These are phyloP conservation scores for Citropsis articulata DNA, from an alignment of 345 rosid species.

Conservation along the genomic window DNA sequence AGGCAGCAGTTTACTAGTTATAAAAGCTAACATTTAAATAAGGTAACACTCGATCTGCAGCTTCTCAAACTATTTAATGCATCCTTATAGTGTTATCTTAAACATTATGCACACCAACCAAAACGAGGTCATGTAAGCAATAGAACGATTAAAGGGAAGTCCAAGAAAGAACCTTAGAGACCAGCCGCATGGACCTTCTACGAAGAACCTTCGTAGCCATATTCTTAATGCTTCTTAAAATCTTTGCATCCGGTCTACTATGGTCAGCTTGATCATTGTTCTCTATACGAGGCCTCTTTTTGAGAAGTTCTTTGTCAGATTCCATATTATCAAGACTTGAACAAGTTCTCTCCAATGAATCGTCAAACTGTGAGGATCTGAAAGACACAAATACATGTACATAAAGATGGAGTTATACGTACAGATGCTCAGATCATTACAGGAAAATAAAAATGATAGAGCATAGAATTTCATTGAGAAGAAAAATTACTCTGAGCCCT, in stretches of 20 bases:
- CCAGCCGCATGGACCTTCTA: constrained; percentile 61
- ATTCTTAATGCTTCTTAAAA: constrained; percentile 34
- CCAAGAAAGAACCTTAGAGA: constrained; percentile 46
- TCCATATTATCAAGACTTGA: constrained; percentile 24
- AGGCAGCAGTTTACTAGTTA: background rate
- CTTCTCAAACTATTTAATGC: background rate
- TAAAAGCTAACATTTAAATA: background rate
- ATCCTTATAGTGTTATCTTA: background rate
- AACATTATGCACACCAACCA: background rate
- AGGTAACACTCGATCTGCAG: background rate
- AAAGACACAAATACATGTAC: constrained; percentile 10
- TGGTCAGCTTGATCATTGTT: constrained; percentile 17
- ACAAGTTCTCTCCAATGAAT: constrained; percentile 27
- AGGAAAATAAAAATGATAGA: background rate
- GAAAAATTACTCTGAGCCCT: constrained; percentile 51
- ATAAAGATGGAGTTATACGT: background rate
- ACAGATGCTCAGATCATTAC: constrained; percentile 9
- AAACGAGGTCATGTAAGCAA: background rate
- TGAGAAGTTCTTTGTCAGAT: constrained; percentile 23
- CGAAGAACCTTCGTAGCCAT: constrained; percentile 34
- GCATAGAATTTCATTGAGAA: constrained; percentile 11
- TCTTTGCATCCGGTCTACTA: constrained; percentile 24
- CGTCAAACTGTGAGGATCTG: constrained; percentile 44
- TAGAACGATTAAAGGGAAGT: background rate
- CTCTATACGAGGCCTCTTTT: constrained; percentile 29